Base-by-base conservation (phyloP, 2,329 filamentous ascomycete species). In the Alternaria angustiovoidea region DNA sequence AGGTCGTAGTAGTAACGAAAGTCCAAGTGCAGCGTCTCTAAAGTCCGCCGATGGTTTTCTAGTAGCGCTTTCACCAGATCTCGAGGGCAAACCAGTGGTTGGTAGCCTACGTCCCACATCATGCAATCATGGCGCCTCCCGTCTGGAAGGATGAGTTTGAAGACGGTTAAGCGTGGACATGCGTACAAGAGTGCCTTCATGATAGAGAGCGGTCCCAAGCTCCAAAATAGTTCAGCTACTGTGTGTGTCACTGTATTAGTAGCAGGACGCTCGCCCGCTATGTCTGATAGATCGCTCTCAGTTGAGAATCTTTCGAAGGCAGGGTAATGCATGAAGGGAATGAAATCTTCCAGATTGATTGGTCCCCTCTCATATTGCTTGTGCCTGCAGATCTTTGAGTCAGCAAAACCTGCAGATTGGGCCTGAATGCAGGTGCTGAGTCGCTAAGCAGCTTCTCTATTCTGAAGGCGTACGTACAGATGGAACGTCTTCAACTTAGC, bases 401-500 rank as follows among this genome's bases (percentile, higher is more conserved):
- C 18, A 59, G 42, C 36, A n/a, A 20, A 20, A 34, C 7, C 18
- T 48, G 28, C 4, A 43, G 8, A 2, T 2, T 34, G 1, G 4
- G 44, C 2, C 9, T n/a, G 4, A 38, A 39, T 9, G n/a, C 38
- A 39, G n/a, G n/a, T 39, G n/a, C 7, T 8, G 38, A 39, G 8
- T 8, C 38, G 11, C n/a, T 9, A 20, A 5, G 38, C n/a, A 8
- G 9, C n/a, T 18, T 39, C 8, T 8, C 1, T 2, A 0, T 20
- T 18, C 18, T 18, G 9, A 4, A 39, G n/a, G 8, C 11, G 7
- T 12, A 39, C 54, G 12, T 44, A 62, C 55, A 62, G 16, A 38
- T 48, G 47, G n/a, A 64, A 56, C 8, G 55, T 62, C 30, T 57
- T 56, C 52, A 55, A 53, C n/a, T 22, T 59, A 5, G 39, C 32